Evolutionary conservation across 1,284 basidiomycete genomes (phyloP), one percentile per base, ranked within the genome.

Genomic region (Ceratobasidium sp.): DNA sequence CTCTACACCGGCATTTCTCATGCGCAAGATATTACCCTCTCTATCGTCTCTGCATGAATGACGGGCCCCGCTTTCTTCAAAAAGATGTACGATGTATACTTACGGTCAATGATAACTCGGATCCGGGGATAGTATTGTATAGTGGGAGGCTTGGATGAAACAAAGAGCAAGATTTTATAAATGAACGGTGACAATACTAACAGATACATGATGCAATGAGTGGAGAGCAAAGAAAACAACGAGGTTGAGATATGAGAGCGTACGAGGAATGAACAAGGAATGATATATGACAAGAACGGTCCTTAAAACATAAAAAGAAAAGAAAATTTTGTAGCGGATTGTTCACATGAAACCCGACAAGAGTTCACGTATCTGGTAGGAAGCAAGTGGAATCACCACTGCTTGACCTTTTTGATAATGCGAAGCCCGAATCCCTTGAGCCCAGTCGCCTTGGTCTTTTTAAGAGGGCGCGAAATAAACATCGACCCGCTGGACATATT

Each of bases 1-100:
- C 88, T 91, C 14, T 90, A 86, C 82, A 87, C 87, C 7, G 90
- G 88, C 4, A 84, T 83, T 73, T 82, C 85, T 65, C 87, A 88
- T 78, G 78, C 84, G 6, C 82, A 87, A 79, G 83, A 84, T 77
- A 89, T 87, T 81, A 89, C 85, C 1, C 84, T 90, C 46, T 30
- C 35, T 10, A 76, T 76, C 20, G 54, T 48, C 41, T 76, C 74
- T 14, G 1, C 52, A 18, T 76, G 38, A 57, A 55, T 6, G 5
- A 8, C 3, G 10, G 20, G 12, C 8, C 54, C 54, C 23, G 20
- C 18, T 20, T n/a, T 20, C 14, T 30, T 41, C 23, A 64, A 64
- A 64, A 44, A 23, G n/a, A 57, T 46, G 60, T 64, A n/a, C 38
- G 5, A 46, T 35, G 38, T 44, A 38, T 20, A 20, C 35, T 27